A percentile compares a stretch with the other conserved stretches of the same genome.
phyloP scores from a whole-genome alignment of 768 basidiomycete species.

The Lyophyllum semitale region DNA sequence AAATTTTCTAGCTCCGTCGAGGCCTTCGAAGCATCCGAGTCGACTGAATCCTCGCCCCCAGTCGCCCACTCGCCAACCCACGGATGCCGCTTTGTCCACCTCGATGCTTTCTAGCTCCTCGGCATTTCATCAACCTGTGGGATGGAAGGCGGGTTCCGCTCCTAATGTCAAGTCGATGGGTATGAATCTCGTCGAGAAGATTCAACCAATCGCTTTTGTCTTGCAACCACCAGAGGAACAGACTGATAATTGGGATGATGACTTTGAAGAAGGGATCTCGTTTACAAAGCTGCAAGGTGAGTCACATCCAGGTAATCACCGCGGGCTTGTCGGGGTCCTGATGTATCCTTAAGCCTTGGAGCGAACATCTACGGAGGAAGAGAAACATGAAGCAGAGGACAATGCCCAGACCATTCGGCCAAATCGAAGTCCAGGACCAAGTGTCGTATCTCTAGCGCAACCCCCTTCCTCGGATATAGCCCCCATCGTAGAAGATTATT shows the following conservation, averaged over 20 bases:
- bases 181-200: conserved; percentile 50
- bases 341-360: conserved; percentile 53
- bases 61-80: conserved; percentile 47
- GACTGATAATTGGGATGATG: conserved; percentile 97
- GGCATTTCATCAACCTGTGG: conserved; percentile 27
- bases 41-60: conserved; percentile 45
- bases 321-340: neutral
- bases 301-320: neutral
- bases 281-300: conserved; percentile 78
- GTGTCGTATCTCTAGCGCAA: conserved; percentile 55
- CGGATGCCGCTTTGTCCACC: conserved; percentile 31
- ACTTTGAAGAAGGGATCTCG: conserved; percentile 93
- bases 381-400: conserved; percentile 60
- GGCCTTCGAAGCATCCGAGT: conserved; percentile 68
- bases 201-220: conserved; percentile 64
- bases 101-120: conserved; percentile 30
- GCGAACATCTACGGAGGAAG: conserved; percentile 58
- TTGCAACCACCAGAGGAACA: conserved; percentile 81
- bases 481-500: conserved; percentile 88
- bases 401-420: conserved; percentile 83
- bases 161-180: conserved; percentile 35
- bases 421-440: conserved; percentile 63
- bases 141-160: conserved; percentile 35
- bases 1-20: conserved; percentile 58
- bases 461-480: conserved; percentile 62